Conservation (phyloP, 805 yeast species). For the Pichia sporocuriosa region DNA sequence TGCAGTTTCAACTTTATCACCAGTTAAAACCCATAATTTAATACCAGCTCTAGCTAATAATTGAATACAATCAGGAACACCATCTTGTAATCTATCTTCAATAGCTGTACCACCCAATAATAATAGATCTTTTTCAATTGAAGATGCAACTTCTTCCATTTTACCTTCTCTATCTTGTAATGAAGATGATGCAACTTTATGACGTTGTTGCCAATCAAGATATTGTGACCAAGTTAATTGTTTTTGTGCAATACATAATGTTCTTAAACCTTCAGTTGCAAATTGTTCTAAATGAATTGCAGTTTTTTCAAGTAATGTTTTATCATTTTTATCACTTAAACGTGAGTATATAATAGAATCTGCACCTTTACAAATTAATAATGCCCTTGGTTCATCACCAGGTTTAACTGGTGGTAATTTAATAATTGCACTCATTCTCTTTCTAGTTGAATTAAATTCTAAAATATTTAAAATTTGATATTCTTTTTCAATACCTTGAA, state of each 20-base stretch:
- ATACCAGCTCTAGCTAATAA: constrained; percentile 69
- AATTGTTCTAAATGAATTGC: constrained; percentile 69
- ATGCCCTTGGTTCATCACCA: constrained; percentile 48
- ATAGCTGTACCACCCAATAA: constrained; percentile 81
- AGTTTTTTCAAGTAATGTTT: constrained; percentile 45
- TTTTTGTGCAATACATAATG: constrained; percentile 70
- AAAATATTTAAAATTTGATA: constrained; percentile 63
- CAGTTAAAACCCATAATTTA: constrained; percentile 80
- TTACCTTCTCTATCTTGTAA: constrained; percentile 55
- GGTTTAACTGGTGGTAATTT: constrained; percentile 49
- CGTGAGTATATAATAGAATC: constrained; percentile 73
- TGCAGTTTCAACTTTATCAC: constrained; percentile 87
- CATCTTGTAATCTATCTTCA: constrained; percentile 79
- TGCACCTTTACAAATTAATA: constrained; percentile 78
- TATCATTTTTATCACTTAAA: constrained; percentile 41
- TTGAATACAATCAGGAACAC: constrained; percentile 78
- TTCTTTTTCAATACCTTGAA: constrained; percentile 65
- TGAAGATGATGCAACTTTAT: constrained; percentile 60
- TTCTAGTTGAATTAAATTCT: constrained; percentile 79
- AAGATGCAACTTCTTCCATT: constrained; percentile 70
- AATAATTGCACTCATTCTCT: constrained; percentile 79
- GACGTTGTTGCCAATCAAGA: constrained; percentile 53
- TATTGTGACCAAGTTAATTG: constrained; percentile 59
- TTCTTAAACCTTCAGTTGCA: constrained; percentile 80
- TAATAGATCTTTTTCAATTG: constrained; percentile 58